Evolutionary conservation across 768 basidiomycete species (phyloP), one percentile per base, ranked within the genome.

Genomic region (Dentipellis fragilis): DNA sequence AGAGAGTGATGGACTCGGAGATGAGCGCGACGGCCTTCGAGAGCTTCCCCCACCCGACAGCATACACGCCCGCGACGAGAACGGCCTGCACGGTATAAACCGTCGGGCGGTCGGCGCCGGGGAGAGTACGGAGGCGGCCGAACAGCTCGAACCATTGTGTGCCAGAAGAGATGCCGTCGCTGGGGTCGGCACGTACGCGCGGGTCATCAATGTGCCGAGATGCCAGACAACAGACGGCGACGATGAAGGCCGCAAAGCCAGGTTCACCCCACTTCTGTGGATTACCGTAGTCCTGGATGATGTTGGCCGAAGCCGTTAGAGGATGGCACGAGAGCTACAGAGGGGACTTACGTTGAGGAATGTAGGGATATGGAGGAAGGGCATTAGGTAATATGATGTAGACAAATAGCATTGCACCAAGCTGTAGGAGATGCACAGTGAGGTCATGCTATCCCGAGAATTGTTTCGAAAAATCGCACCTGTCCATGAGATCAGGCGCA

Each of bases 241-340:
- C 90, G 58, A 95, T 89, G 66, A 94, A 93, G 10, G 92, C 85
- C 40, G 89, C 91, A 64, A 96, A 96, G 9, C 93, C 93, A 8
- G 93, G 90, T 69, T 94, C 92, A 51, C 86, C 89, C 93, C 93
- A 95, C 75, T 93, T 93, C 69, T 83, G 81, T 51, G 93, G 93
- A 61, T 93, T 89, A 42, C 89, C 90, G 66, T 96, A 96, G 69
- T 96, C 93, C 86, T 89, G 60, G 1, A 55, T 42, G 54, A 55
- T 56, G 17, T 57, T 42, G 23, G 51, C 38, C 52, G 35, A 14
- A 35, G 48, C 6, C 6, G 48, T 16, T 2, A 16, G 10, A 45
- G 11, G n/a, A 45, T 17, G 42, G 34, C 60, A 49, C 51, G 42
- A 56, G 51, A 60, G 54, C 40, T 55, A 37, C 74, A 75, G 57